A percentile compares a stretch with the other conserved stretches of the same genome.
These are phyloP conservation scores for Corniculantispora saksenae DNA, from an alignment of 2,329 filamentous ascomycete species.

Conservation along the genomic window DNA sequence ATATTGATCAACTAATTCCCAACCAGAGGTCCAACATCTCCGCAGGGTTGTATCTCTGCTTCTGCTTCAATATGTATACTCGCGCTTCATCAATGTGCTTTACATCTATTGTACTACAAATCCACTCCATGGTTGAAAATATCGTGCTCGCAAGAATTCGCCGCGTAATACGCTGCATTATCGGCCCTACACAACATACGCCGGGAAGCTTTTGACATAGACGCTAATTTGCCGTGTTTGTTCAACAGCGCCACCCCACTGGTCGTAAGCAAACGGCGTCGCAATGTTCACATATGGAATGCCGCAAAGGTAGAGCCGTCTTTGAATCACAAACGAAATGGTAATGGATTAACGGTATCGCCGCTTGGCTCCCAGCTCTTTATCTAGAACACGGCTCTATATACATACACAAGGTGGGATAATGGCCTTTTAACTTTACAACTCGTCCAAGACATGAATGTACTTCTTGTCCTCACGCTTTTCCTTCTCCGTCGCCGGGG, in stretches of 20 bases:
- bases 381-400: slow-evolving; percentile 7
- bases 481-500: slow-evolving; percentile 92
- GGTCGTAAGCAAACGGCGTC: background rate
- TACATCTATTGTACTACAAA: background rate
- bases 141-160: background rate
- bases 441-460: slow-evolving; percentile 86
- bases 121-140: background rate
- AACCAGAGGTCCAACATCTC: background rate
- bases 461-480: slow-evolving; percentile 95
- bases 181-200: too few species aligned
- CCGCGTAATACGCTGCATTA: background rate
- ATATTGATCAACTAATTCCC: background rate
- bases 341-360: background rate
- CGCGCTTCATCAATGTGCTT: background rate
- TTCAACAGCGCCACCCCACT: too few species aligned
- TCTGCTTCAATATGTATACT: background rate
- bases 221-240: too few species aligned
- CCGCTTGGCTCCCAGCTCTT: slow-evolving; percentile 2
- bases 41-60: background rate
- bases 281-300: background rate
- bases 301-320: background rate
- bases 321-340: background rate
- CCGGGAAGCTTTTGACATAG: too few species aligned
- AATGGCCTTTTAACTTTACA: slow-evolving; percentile 51
- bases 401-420: slow-evolving; percentile 9